Evolutionary conservation across 1,139 yeast genomes (phyloP), one percentile per base, ranked within the genome.

Genomic region (Sugiyamaella pinicola): DNA sequence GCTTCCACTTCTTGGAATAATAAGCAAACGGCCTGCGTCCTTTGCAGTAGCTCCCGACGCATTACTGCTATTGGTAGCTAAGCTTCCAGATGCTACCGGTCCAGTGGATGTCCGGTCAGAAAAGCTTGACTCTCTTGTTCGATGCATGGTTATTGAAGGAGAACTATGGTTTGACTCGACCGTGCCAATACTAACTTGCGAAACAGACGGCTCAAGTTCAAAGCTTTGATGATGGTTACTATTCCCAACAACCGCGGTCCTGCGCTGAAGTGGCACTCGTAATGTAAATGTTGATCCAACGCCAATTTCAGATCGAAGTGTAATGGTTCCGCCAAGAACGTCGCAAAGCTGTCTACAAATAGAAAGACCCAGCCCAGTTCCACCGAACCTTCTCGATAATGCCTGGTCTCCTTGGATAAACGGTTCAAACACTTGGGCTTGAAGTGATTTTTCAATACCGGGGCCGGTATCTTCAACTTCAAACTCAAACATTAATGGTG

Each of bases 401-500:
- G 97, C 90, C 69, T 91, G 97, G 64, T 93, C 98, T 42, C 98
- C 98, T 71, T 91, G 99, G 29, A 89, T 89, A 73, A 93, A 93
- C 2, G 97, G 97, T 66, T 93, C 97, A 71, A 93, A 93, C 1
- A 93, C 93, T 59, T 85, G 84, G 46, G 85, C 85, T 63, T 88
- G 95, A 52, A 87, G 73, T 0, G 83, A 80, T 15, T 85, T 84
- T 45, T 86, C 90, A 50, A 93, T 89, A 56, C 98, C 99, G 0
- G 96, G 89, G 4, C 99, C 99, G 0, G 95, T 86, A 68, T 93
- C 99, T 33, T 79, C 78, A 7, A 93, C 96, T 57, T 83, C 84
- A 47, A 91, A 79, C 64, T 86, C 87, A 51, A 87, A 69, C 29
- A 51, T 43, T 31, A 52, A 29, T 18, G 58, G 40, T 5, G 35